Conservation (phyloP, 1,139 yeast species). For the Pichia sp. region DNA sequence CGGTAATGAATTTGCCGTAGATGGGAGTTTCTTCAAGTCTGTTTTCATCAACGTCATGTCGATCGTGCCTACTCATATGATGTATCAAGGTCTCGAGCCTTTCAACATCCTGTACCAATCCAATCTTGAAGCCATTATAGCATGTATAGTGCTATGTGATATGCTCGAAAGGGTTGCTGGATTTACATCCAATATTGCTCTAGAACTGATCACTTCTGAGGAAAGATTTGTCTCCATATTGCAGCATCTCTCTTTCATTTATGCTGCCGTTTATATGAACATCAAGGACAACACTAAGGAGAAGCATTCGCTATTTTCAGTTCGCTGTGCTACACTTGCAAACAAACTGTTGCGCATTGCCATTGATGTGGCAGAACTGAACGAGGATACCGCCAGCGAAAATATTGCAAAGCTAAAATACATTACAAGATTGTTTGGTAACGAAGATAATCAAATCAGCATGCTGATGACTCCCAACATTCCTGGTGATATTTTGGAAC, state of each 20-base stretch:
- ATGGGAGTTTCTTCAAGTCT: constrained; percentile 39
- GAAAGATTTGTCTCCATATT: constrained; percentile 49
- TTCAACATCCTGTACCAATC: constrained; percentile 49
- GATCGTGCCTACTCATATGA: constrained; percentile 49
- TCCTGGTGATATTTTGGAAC: constrained; percentile 26
- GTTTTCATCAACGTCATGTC: constrained; percentile 49
- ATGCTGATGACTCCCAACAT: constrained; percentile 29
- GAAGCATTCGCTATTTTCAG: constrained; percentile 28
- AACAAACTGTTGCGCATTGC: constrained; percentile 28
- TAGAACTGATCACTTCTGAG: constrained; percentile 50
- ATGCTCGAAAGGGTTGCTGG: constrained; percentile 30
- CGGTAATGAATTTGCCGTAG: constrained; percentile 17
- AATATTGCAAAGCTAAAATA: constrained; percentile 14
- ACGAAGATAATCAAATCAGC: constrained; percentile 31
- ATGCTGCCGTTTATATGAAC: constrained; percentile 32
- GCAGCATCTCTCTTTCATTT: constrained; percentile 36
- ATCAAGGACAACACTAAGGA: constrained; percentile 19
- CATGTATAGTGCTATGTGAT: constrained; percentile 44
- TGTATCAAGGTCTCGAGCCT: constrained; percentile 30
- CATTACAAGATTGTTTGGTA: constrained; percentile 30
- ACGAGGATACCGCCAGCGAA: constrained; percentile 15
- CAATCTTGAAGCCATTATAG: constrained; percentile 51
- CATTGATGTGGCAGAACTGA: constrained; percentile 21
- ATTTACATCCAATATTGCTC: constrained; percentile 34
- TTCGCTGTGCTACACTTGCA: constrained; percentile 29